phyloP scores from a whole-genome alignment of 129 eudicot species.

The Flaveria linearis region DNA sequence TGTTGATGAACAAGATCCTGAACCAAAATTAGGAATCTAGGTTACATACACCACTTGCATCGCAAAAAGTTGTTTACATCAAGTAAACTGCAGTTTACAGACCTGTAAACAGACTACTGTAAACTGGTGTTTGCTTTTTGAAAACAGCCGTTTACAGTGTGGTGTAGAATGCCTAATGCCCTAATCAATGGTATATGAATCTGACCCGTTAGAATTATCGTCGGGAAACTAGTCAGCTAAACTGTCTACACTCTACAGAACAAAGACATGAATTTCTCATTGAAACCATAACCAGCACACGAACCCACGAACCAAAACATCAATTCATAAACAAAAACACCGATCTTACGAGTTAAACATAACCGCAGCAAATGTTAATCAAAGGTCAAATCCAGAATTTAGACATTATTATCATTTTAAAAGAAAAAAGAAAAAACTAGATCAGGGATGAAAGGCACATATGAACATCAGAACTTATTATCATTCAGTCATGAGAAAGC shows the following conservation, averaged over 20 bases:
- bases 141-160: no score
- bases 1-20: background rate
- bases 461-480: conserved; percentile 10
- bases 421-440: background rate
- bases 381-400: background rate
- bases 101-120: no score
- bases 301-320: conserved; percentile 1
- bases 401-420: background rate
- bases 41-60: no score
- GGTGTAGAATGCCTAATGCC: no score
- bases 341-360: background rate
- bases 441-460: conserved; percentile 14
- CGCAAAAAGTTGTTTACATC: no score
- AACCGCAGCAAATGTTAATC: background rate
- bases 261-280: no score
- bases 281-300: conserved; percentile 2
- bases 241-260: no score
- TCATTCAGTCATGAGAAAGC: no score
- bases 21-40: background rate
- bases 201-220: background rate
- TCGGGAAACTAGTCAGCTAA: no score
- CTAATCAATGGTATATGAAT: no score
- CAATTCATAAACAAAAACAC: background rate
- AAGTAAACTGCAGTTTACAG: no score
- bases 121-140: no score